Base-by-base conservation (phyloP, 106 monocot species). In the Platanthera zijinensis region DNA sequence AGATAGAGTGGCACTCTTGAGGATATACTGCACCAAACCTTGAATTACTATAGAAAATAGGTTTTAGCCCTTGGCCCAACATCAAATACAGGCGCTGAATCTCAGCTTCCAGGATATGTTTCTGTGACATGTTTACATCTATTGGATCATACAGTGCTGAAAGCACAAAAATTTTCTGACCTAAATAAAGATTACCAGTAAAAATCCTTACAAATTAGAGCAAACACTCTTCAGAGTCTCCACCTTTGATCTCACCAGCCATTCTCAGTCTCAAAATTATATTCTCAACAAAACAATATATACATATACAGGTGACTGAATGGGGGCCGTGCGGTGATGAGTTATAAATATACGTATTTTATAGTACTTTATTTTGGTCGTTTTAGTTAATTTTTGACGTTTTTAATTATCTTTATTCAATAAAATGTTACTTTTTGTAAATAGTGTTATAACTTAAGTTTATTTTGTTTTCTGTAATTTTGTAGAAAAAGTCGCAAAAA, bases 1-100 rank as follows among this genome's bases (percentile, higher is more conserved):
- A 0, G 92, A 92, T n/a, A 99, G 86, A 56, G 99, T 99, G 7
- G 99, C 99, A 52, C 91, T 99, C 86, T 99, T 99, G 76, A 92
- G 69, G n/a, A 99, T 94, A 78, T 85, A 73, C 74, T 88, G 89
- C 11, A 88, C 90, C 50, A 99, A 77, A 2, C 99, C 99, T 70
- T 88, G 86, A 67, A 99, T 99, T 7, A 99, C 90, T 54, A 94
- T 14, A 80, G 51, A 78, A 71, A 73, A 99, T 84, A 5, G 87
- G 85, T 61, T 83, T 88, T 18, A 94, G 71, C 8, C 88, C 90
- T 78, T 94, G 94, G 5, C 99, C 99, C 92, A 94, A 92, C 99
- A 94, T 97, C 48, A 93, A 72, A 84, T 97, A 97, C 57, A 97
- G n/a, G 8, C 76, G 79, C 32, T 92, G 87, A 76, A 97, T 64